Conservation (phyloP, 768 basidiomycete genomes). For the Boletus sp. region DNA sequence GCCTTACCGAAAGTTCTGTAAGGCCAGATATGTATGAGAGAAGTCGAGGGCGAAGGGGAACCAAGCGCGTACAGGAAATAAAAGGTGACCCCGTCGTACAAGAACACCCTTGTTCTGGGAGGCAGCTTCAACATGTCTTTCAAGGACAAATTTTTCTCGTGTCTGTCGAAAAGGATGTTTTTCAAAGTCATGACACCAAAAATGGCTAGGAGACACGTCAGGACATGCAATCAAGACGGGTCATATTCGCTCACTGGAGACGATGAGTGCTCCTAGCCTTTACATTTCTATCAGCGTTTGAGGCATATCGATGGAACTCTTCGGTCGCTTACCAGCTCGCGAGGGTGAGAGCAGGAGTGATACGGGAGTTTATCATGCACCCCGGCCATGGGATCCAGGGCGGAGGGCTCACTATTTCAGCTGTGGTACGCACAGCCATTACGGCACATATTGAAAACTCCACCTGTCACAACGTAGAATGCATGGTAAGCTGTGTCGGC, state of each 20-base stretch:
- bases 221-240: not conserved
- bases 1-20: conserved; percentile 18
- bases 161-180: not conserved
- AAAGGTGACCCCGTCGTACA: conserved; percentile 12
- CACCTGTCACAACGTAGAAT: conserved; percentile 4
- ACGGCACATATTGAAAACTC: conserved; percentile 13
- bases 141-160: not conserved
- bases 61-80: conserved; percentile 15
- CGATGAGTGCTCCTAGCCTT: conserved; percentile 18
- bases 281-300: not conserved
- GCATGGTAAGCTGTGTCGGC: not conserved
- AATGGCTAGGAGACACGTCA: conserved; percentile 10
- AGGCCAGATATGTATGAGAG: not conserved
- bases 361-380: conserved; percentile 6
- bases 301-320: not conserved
- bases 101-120: conserved; percentile 3
- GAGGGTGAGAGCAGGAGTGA: conserved; percentile 18
- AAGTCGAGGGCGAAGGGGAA: not conserved
- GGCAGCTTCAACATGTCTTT: not conserved
- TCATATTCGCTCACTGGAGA: conserved; percentile 15
- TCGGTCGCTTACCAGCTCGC: conserved; percentile 17
- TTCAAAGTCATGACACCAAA: conserved; percentile 20
- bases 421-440: conserved; percentile 15
- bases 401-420: conserved; percentile 16
- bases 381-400: conserved; percentile 13